Evolutionary conservation across 2,329 filamentous ascomycete genomes (phyloP), one percentile per base, ranked within the genome.

Genomic region (Monilinia fructigena): DNA sequence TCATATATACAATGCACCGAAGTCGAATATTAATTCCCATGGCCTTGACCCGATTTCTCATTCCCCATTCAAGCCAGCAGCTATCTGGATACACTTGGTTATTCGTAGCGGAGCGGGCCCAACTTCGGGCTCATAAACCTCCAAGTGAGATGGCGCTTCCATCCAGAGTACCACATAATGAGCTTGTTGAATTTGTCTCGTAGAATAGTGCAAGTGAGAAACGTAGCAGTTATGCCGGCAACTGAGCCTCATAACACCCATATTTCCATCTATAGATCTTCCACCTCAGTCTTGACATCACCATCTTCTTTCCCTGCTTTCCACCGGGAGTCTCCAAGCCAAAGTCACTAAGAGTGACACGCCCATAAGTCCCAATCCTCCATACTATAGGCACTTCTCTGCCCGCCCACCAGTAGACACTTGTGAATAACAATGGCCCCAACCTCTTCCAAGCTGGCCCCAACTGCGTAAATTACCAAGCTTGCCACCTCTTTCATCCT

Each of bases 331-430:
- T 74, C 66, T 89, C 91, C 69, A 97, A 78, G 0, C 85, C 85
- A 26, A 85, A 76, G 96, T 90, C 0, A 90, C 92, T 31, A 92
- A 78, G 14, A 82, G 83, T 55, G 85, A 84, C 14, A 98, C 93
- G 1, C 82, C 86, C 6, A 90, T 78, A 81, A 98, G 96, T 6
- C 92, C 93, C 16, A 86, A 82, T 0, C 92, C 90, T 4, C 95
- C 95, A 92, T 83, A 1, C 82, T 83, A 77, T 98, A 99, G 2
- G 95, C 95, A 88, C 83, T 75, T 96, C 90, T 56, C 95, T 83
- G 0, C 95, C 95, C 8, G 92, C 93, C 95, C 95, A 99, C 95
- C 95, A 99, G 80, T 99, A 99, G 66, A 99, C 82, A 59, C 92
- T 92, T 69, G 95, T 98, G 76, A 99, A 99, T 47, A 96, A 79